Evolutionary conservation across 2,329 filamentous ascomycete genomes (phyloP).

Genomic region (Diaporthe ilicicola): DNA sequence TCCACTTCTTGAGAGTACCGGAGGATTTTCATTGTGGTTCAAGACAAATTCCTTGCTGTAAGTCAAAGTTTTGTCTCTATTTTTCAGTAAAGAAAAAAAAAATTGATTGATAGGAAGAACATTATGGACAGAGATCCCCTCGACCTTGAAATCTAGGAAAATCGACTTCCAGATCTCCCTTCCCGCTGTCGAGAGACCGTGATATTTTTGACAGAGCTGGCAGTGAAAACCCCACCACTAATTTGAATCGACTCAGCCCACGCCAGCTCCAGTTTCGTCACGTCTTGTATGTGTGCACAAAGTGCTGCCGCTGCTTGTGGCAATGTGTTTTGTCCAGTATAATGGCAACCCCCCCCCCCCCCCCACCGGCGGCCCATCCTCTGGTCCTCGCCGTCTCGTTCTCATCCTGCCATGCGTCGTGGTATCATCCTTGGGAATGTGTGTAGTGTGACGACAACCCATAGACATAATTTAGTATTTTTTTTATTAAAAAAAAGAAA

Average conservation of each 20-base stretch:
- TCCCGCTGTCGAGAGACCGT: background rate
- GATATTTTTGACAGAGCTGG: conserved; percentile 8
- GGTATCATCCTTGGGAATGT: conserved; percentile 3
- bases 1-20: background rate
- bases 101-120: conserved; percentile 23
- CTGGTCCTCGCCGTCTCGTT: background rate
- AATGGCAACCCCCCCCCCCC: too few species aligned
- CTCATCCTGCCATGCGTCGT: conserved; percentile 13
- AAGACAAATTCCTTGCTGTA: background rate
- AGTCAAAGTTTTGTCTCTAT: background rate
- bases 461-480: background rate
- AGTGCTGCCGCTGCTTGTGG: background rate
- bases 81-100: conserved; percentile 2
- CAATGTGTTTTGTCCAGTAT: background rate
- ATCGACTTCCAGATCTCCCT: background rate
- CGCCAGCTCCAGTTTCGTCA: background rate
- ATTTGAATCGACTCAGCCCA: background rate
- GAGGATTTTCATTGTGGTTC: background rate
- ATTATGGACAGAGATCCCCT: conserved; percentile 27
- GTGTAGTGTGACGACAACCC: background rate
- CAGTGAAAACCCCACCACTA: conserved; percentile 1
- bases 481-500: background rate
- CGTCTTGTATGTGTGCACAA: background rate
- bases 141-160: conserved; percentile 23
- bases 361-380: background rate